phyloP scores from a whole-genome alignment of 2,329 filamentous ascomycete genomes.

The Lachnellula cervina region DNA sequence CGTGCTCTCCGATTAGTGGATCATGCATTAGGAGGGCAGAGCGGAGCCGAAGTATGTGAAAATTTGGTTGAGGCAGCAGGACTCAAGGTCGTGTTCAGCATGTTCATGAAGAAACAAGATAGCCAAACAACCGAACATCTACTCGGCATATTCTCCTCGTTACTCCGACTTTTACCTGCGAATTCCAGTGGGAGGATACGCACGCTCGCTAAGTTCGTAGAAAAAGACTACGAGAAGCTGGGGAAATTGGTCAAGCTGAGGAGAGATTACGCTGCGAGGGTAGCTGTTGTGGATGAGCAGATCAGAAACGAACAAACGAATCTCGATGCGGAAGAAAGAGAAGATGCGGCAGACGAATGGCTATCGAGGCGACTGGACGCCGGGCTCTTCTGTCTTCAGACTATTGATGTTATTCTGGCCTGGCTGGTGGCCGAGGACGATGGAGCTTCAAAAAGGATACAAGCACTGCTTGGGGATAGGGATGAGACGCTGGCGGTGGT shows the following conservation, averaged over 20 bases:
- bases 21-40: conserved; percentile 63
- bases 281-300: conserved; percentile 57
- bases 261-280: conserved; percentile 60
- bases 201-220: conserved; percentile 87
- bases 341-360: conserved; percentile 64
- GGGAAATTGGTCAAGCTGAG: conserved; percentile 66
- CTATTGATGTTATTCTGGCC: conserved; percentile 76
- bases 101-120: conserved; percentile 81
- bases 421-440: conserved; percentile 90
- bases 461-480: conserved; percentile 58
- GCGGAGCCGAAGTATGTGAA: conserved; percentile 62
- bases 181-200: conserved; percentile 76
- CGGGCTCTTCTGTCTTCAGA: conserved; percentile 78
- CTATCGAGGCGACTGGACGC: conserved; percentile 73
- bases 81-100: conserved; percentile 76
- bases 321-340: conserved; percentile 53
- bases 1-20: conserved; percentile 78
- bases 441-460: conserved; percentile 63
- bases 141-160: conserved; percentile 75
- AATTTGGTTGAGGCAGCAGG: conserved; percentile 78
- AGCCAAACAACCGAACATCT: conserved; percentile 69
- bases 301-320: conserved; percentile 54
- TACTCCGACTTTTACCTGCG: conserved; percentile 74
- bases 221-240: conserved; percentile 89
- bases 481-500: conserved; percentile 63